Evolutionary conservation across 768 basidiomycete species (phyloP), one percentile per base, ranked within the genome.

Genomic region (Lentinula guzmanii): DNA sequence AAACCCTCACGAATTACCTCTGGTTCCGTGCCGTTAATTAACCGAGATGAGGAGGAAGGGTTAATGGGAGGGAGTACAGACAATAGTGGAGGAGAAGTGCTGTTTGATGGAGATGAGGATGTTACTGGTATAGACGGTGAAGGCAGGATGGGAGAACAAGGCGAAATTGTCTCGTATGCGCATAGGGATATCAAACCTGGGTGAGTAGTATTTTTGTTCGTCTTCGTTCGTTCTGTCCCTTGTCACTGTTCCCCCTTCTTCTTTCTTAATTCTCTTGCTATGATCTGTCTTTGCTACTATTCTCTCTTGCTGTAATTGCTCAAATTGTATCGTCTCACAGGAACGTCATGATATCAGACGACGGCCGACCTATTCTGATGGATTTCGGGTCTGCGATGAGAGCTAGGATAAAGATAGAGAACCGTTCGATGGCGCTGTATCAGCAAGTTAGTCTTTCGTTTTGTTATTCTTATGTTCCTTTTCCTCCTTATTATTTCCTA

Each of bases 131-230:
- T 73, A 42, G 72, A 75, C 35, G 69, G 77, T 21, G 76, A 72
- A 50, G 77, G 75, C 54, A 75, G 72, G 15, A 67, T 66, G 28
- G 71, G 67, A 18, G 71, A 66, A 10, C 67, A 76, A 3, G 79
- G 79, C 2, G 87, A 88, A 65, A 71, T 89, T 33, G 82, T 93
- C 7, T 95, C 97, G 1, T 99, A 95, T 71, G 96, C 96, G 1
- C 97, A 99, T 74, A 81, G 97, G 60, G 97, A 99, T 75, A 78
- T 98, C 67, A 99, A 99, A 76, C 96, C 95, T 50, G 95, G 87
- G 95, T 95, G 67, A 66, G 89, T 76, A 18, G 37, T 31, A 39
- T 28, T 31, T 51, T 33, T 33, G 9, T 51, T 31, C 50, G 0
- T 33, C 9, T 48, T n/a, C 18, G 3, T 16, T 48, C n/a, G 28